Percentiles rank a stretch among this genome's conserved stretches.
phyloP scores from a whole-genome alignment of 257 asterid genomes.

The Penstemon newberryi region DNA sequence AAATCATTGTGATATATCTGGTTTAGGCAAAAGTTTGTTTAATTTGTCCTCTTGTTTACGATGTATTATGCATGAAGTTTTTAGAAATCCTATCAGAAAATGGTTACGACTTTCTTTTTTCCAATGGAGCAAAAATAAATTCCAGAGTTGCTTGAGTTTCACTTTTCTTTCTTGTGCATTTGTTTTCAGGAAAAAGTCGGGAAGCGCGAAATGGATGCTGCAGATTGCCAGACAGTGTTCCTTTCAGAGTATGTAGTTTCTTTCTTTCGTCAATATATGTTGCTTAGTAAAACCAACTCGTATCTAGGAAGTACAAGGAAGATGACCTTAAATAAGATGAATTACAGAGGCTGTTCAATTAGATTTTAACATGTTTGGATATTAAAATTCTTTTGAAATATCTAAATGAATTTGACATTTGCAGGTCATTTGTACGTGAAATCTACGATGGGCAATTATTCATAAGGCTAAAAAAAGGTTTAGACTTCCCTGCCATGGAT shows the following conservation, averaged over 20 bases:
- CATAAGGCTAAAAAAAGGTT: constrained; percentile 79
- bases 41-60: neutral
- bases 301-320: neutral
- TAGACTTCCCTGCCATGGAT: constrained; percentile 90
- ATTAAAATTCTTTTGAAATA: neutral
- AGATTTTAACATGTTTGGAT: neutral
- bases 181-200: constrained; percentile 62
- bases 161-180: constrained; percentile 19
- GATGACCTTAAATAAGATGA: neutral
- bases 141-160: constrained; percentile 16
- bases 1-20: neutral
- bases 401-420: constrained; percentile 21
- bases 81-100: neutral
- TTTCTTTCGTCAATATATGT: constrained; percentile 1
- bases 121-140: no score
- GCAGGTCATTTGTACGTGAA: constrained; percentile 87
- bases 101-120: no score
- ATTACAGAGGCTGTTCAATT: neutral
- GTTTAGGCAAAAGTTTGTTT: neutral
- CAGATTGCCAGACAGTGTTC: constrained; percentile 84
- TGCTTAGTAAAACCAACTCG: neutral
- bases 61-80: neutral
- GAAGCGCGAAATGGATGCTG: constrained; percentile 85
- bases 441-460: constrained; percentile 91
- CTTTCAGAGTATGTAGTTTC: constrained; percentile 72